These are phyloP conservation scores for Penicillium sp. DNA, from an alignment of 2,329 filamentous ascomycete genomes.

Conservation along the genomic window DNA sequence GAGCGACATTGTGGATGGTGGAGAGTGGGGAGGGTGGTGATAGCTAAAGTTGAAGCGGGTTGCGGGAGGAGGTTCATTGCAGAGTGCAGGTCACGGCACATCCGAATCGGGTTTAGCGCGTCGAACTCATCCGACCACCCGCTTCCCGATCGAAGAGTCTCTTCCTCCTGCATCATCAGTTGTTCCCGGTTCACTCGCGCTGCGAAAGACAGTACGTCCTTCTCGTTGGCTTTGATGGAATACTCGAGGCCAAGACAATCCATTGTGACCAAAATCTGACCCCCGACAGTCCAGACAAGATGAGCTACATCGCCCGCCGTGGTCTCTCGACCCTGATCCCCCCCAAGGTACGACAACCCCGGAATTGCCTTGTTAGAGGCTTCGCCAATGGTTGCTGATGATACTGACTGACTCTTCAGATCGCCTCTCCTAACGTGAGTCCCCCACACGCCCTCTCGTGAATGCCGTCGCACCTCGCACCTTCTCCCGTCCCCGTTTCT, in stretches of 20 bases:
- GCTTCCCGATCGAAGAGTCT: constrained; percentile 37
- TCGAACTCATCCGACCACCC: constrained; percentile 39
- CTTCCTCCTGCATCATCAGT: constrained; percentile 37
- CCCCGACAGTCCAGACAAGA: constrained; percentile 56
- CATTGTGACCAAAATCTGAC: constrained; percentile 29
- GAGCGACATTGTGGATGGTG: constrained; percentile 61
- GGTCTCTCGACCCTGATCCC: constrained; percentile 98
- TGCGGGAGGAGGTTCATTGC: constrained; percentile 32
- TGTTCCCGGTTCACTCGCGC: constrained; percentile 34
- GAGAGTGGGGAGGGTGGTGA: constrained; percentile 19
- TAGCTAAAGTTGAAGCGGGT: constrained; percentile 34
- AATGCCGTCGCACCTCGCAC: constrained; percentile 10
- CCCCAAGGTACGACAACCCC: constrained; percentile 73
- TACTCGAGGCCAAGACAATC: constrained; percentile 1
- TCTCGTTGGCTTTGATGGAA: neutral
- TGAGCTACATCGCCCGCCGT: constrained; percentile 90
- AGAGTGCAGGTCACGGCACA: constrained; percentile 35
- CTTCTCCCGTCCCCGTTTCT: constrained; percentile 16
- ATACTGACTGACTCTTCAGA: constrained; percentile 44
- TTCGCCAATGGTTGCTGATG: constrained; percentile 14
- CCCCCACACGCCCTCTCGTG: constrained; percentile 4
- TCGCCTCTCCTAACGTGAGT: constrained; percentile 45
- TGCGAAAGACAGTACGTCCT: constrained; percentile 34
- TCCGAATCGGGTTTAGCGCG: constrained; percentile 40
- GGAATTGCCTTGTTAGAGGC: constrained; percentile 12